Base-by-base conservation (phyloP, 441 rosid genomes). In the Croton laevigatus region DNA sequence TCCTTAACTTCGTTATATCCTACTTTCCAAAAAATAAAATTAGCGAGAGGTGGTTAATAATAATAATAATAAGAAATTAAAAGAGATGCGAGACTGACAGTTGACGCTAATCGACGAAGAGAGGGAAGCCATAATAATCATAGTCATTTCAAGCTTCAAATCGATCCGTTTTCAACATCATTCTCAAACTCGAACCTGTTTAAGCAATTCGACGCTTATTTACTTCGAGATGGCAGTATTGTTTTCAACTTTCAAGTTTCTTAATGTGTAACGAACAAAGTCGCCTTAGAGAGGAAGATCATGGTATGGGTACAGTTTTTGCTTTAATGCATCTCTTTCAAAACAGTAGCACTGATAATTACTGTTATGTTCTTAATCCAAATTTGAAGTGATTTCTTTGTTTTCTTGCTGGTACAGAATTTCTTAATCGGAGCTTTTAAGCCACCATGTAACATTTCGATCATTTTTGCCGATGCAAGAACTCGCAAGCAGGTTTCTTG, bases 341-440 rank as follows among this genome's bases (percentile, higher is more conserved):
- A 6, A 40, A 40, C 10, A 4, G 5, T 7, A 40, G 32, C 32
- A 27, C 1, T 27, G 32, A 27, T 27, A 27, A 27, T 27, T 1
- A 27, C 32, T 27, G 32, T 19, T 49, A 5, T 17, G 11, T 49
- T 49, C 53, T 49, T 13, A 14, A 49, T 17, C 53, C 16, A 49
- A 17, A 14, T 16, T 11, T 49, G n/a, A 14, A 49, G 7, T 49
- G n/a, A 49, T 54, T 6, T 55, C 4, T 4, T 32, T 37, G 32
- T 55, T 73, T 27, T 59, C 11, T 49, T 37, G 20, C 32, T 67
- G 70, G 7, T 63, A 53, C 82, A 94, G 98, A 94, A 91, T 81
- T 94, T 84, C 82, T 80, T 91, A 45, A 79, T 86, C n/a, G 97
- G 97, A 85, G 97, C 98, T 80, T 94, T 94, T 73, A 94, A 91